Conservation (phyloP, 495 filamentous ascomycete genomes). For the Xylaria cubensis region DNA sequence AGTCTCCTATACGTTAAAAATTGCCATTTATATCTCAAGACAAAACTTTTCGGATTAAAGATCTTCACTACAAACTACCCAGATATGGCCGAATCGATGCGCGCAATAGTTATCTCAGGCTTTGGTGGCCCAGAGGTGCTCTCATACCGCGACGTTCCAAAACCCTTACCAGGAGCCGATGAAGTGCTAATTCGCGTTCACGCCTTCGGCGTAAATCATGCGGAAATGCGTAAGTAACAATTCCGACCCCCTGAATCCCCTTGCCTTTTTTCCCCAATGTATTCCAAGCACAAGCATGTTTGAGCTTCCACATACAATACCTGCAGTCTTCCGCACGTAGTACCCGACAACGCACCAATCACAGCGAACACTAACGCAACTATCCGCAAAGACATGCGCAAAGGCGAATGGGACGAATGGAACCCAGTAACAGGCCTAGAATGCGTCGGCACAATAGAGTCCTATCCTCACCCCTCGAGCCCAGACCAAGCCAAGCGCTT, state of each 20-base stretch:
- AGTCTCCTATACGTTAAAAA: not conserved
- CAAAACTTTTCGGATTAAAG: not conserved
- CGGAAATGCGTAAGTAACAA: slow-evolving; percentile 47
- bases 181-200: slow-evolving; percentile 49
- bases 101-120: slow-evolving; percentile 50
- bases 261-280: not conserved
- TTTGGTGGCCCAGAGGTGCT: slow-evolving; percentile 51
- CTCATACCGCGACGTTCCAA: slow-evolving; percentile 42
- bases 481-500: slow-evolving; percentile 34
- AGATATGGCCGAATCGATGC: slow-evolving; percentile 44
- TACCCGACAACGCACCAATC: not conserved
- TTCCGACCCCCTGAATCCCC: not conserved
- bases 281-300: not conserved
- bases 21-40: not conserved
- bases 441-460: slow-evolving; percentile 52
- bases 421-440: slow-evolving; percentile 54
- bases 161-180: slow-evolving; percentile 40
- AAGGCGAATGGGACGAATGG: slow-evolving; percentile 58
- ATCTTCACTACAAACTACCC: not conserved
- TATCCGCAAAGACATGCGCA: slow-evolving; percentile 47
- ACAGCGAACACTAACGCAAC: not conserved
- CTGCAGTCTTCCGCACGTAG: not conserved
- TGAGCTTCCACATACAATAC: not conserved
- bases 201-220: slow-evolving; percentile 58
- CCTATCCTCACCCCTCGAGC: slow-evolving; percentile 28